Base-by-base conservation (phyloP, 768 basidiomycete genomes). In the Mycena rosella region DNA sequence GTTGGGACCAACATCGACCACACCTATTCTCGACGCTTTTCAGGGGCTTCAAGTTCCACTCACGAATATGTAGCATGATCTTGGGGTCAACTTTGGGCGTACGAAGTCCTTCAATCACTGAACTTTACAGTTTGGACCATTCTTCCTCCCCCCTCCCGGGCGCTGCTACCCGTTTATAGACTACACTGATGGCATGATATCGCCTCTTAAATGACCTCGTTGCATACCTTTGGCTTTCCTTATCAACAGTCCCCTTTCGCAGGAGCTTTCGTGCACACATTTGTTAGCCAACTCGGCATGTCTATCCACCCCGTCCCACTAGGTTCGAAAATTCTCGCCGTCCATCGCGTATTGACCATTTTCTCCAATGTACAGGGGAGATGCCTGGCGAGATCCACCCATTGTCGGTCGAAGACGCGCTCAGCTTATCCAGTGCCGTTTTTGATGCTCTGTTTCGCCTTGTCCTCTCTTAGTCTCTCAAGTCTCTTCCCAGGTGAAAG, bases 361-460 rank as follows among this genome's bases (percentile, higher is more conserved):
- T 22, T 6, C 34, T 32, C n/a, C 48, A 42, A 36, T 38, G n/a
- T n/a, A 45, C 6, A 22, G 67, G 42, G 32, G 53, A 58, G 22
- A 53, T 27, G 8, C 48, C 36, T 20, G 32, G 15, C 20, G 59
- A 60, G 3, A 53, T 60, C 15, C 29, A 27, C 24, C 58, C 61
- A 54, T 49, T 63, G n/a, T 32, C 45, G 26, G 10, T 34, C 26
- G 58, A 65, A 54, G 63, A 64, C 18, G 26, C 22, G 27, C 27
- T 69, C 24, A 26, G 32, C 60, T 52, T 62, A n/a, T 61, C 60
- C n/a, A n/a, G n/a, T 30, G 48, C 45, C 15, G 64, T 40, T 52
- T 29, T 20, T 61, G 40, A 47, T 61, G 14, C 68, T 64, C 15
- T 70, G 54, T 48, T n/a, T 63, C 26, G 60, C 55, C 8, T 29